Evolutionary conservation across 805 yeast species (phyloP).

Genomic region (Ogataea paradorogensis): DNA sequence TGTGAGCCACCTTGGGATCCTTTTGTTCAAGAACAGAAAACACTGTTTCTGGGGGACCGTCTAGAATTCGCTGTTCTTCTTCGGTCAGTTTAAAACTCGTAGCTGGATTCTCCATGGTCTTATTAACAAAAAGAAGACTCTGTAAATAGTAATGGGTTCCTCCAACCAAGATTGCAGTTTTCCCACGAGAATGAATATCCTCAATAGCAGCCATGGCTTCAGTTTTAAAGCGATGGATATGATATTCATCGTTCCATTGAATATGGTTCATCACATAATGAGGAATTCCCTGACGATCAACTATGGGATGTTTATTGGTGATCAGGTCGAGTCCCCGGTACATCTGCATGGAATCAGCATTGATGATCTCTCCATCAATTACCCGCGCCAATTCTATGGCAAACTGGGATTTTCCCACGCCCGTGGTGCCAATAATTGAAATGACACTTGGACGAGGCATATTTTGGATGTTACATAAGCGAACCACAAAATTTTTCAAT

Average conservation of each 20-base stretch:
- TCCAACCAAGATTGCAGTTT: conserved; percentile 86
- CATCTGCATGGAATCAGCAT: conserved; percentile 98
- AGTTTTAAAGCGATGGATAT: conserved; percentile 68
- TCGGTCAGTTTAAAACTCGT: conserved; percentile 26
- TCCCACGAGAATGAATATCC: conserved; percentile 63
- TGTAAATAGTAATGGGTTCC: conserved; percentile 95
- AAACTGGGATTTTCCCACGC: conserved; percentile 92
- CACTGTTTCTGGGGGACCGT: conserved; percentile 51
- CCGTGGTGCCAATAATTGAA: conserved; percentile 74
- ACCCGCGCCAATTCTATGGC: conserved; percentile 74
- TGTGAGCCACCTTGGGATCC: conserved; percentile 73
- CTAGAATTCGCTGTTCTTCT: conserved; percentile 42
- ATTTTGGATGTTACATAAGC: conserved; percentile 4
- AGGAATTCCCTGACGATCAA: conserved; percentile 67
- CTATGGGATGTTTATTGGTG: conserved; percentile 88
- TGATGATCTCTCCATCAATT: conserved; percentile 83
- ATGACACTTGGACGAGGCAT: conserved; percentile 19
- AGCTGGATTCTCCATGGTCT: conserved; percentile 45
- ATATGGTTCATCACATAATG: conserved; percentile 91
- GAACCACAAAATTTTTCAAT: conserved; percentile 4
- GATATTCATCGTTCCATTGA: conserved; percentile 76
- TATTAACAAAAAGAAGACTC: conserved; percentile 67
- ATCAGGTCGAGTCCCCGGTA: conserved; percentile 70
- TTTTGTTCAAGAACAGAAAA: conserved; percentile 45
- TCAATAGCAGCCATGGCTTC: conserved; percentile 67